phyloP scores from a whole-genome alignment of 441 rosid species.

The Populus tomentosa region DNA sequence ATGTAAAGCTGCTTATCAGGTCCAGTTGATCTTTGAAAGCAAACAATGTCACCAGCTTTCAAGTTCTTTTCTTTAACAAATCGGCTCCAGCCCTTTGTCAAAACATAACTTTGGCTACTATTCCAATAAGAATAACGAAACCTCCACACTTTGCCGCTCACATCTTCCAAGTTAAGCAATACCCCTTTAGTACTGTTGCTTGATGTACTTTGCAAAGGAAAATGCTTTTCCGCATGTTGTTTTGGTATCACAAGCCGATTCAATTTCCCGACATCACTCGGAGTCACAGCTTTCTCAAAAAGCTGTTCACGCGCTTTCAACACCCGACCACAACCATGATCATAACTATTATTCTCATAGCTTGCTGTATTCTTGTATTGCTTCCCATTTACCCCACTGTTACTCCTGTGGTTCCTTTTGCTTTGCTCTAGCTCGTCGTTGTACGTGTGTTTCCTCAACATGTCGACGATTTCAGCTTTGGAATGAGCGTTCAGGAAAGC shows the following conservation, averaged over 20 bases:
- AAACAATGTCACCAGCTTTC: constrained; percentile 77
- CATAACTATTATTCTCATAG: not conserved
- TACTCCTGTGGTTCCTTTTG: constrained; percentile 33
- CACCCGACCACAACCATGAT: constrained; percentile 9
- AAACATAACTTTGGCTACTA: constrained; percentile 92
- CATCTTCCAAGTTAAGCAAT: constrained; percentile 70
- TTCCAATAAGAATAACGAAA: constrained; percentile 96
- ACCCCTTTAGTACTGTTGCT: constrained; percentile 47
- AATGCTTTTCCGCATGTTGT: constrained; percentile 90
- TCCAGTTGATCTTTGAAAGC: constrained; percentile 69
- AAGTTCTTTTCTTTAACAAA: constrained; percentile 87
- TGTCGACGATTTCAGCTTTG: constrained; percentile 90
- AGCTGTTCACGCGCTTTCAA: constrained; percentile 54
- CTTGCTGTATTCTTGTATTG: not conserved
- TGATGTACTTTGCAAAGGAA: constrained; percentile 49
- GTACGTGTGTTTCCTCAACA: constrained; percentile 91
- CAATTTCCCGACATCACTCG: constrained; percentile 92
- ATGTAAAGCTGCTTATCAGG: constrained; percentile 64
- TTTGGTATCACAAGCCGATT: constrained; percentile 93
- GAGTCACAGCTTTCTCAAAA: constrained; percentile 83
- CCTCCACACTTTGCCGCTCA: constrained; percentile 84
- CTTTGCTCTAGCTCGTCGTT: constrained; percentile 80
- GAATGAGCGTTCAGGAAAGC: constrained; percentile 69
- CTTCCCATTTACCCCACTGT: not conserved
- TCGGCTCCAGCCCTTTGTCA: constrained; percentile 96